Conservation (phyloP, 495 filamentous ascomycete genomes). For the Neurospora terricola region DNA sequence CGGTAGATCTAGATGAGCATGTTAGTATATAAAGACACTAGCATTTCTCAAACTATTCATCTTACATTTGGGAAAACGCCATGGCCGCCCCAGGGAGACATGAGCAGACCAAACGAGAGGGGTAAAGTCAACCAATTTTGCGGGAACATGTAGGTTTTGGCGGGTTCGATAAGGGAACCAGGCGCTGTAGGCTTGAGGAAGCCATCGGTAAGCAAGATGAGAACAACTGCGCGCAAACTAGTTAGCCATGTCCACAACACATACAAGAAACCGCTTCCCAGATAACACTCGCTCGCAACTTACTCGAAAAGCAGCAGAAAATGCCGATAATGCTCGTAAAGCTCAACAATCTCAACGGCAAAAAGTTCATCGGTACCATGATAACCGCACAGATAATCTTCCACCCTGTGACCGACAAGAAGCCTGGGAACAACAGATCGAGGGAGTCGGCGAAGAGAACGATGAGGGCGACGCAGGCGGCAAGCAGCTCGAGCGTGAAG, state of each 20-base stretch:
- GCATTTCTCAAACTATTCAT: background rate
- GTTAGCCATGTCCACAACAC: slow-evolving; percentile 2
- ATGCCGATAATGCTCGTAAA: slow-evolving; percentile 89
- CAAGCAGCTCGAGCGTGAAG: slow-evolving; percentile 81
- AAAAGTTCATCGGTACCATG: slow-evolving; percentile 73
- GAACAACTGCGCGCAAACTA: slow-evolving; percentile 48
- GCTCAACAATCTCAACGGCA: slow-evolving; percentile 75
- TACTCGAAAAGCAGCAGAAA: slow-evolving; percentile 74
- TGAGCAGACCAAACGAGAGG: slow-evolving; percentile 87
- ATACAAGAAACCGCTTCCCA: background rate
- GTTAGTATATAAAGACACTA: background rate
- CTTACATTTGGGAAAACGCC: slow-evolving; percentile 77
- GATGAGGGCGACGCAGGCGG: slow-evolving; percentile 81
- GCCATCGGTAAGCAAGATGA: slow-evolving; percentile 75
- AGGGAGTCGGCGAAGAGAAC: slow-evolving; percentile 92
- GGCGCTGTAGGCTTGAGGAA: slow-evolving; percentile 69
- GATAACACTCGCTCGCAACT: slow-evolving; percentile 23
- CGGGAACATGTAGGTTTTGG: slow-evolving; percentile 68
- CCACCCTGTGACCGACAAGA: slow-evolving; percentile 61
- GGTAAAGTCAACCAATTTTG: slow-evolving; percentile 81
- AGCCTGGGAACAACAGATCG: slow-evolving; percentile 62
- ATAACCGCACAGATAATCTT: slow-evolving; percentile 79
- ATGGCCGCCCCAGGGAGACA: slow-evolving; percentile 96
- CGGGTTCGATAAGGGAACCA: slow-evolving; percentile 79
- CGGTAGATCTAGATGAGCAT: slow-evolving; percentile 61